Conservation (phyloP, 345 rosid species). For the Aurinia saxatilis region DNA sequence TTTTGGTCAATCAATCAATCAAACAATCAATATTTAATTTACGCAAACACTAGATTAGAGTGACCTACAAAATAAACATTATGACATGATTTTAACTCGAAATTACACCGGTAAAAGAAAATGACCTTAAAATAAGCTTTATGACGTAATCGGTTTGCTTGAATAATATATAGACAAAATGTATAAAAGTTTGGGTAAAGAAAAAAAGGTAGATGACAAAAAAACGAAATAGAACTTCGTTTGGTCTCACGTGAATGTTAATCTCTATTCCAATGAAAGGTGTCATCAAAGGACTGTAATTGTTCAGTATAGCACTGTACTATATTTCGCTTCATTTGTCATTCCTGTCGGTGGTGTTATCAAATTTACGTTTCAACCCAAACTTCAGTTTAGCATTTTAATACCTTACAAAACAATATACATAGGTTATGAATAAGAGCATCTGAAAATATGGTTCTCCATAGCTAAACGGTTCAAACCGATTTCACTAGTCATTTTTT, state of each 20-base stretch:
- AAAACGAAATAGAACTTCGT: neutral
- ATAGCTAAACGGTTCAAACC: too few relatives aligned
- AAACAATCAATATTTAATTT: too few relatives aligned
- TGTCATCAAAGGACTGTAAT: conserved; percentile 18
- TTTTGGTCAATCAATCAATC: too few relatives aligned
- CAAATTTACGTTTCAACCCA: conserved; percentile 11
- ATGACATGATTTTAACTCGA: too few relatives aligned
- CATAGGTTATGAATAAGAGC: too few relatives aligned
- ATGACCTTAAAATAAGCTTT: too few relatives aligned
- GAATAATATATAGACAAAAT: neutral
- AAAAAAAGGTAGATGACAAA: neutral
- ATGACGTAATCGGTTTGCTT: neutral
- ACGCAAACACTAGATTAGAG: too few relatives aligned
- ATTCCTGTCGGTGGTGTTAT: conserved; percentile 5
- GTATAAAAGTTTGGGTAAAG: neutral
- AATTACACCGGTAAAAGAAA: too few relatives aligned
- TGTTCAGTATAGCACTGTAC: conserved; percentile 13
- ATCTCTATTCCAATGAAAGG: neutral
- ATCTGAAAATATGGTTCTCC: too few relatives aligned
- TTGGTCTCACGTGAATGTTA: conserved; percentile 15
- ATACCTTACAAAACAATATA: too few relatives aligned
- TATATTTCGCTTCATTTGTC: conserved; percentile 15
- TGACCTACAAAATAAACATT: too few relatives aligned
- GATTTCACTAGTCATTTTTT: too few relatives aligned
- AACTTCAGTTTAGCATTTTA: neutral